Conservation (phyloP, 768 basidiomycete genomes). For the Termitomyces heimii region DNA sequence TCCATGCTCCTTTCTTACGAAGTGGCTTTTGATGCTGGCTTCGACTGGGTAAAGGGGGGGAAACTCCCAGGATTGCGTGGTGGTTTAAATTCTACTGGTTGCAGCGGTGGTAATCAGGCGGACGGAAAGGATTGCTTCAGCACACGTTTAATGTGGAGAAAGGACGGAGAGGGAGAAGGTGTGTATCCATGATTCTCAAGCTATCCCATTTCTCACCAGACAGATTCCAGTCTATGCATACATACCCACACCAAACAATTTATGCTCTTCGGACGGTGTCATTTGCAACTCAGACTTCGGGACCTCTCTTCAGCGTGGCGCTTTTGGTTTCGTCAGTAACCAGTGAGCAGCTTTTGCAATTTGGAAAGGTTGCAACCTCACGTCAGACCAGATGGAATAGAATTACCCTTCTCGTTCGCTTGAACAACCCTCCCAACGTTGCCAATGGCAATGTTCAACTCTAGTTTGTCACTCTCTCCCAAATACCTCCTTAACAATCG, state of each 20-base stretch:
- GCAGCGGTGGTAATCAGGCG: slow-evolving; percentile 63
- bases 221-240: slow-evolving; percentile 66
- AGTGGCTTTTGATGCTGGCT: slow-evolving; percentile 59
- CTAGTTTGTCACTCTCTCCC: slow-evolving; percentile 43
- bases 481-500: background rate
- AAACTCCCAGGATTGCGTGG: slow-evolving; percentile 77
- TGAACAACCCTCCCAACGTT: slow-evolving; percentile 61
- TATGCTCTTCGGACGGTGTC: slow-evolving; percentile 52
- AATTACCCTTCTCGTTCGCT: slow-evolving; percentile 67
- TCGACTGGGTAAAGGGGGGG: slow-evolving; percentile 70
- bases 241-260: slow-evolving; percentile 53
- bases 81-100: slow-evolving; percentile 54
- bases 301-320: slow-evolving; percentile 64
- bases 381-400: slow-evolving; percentile 51
- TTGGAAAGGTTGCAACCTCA: background rate
- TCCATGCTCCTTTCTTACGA: slow-evolving; percentile 74
- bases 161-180: slow-evolving; percentile 65
- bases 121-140: slow-evolving; percentile 70
- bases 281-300: slow-evolving; percentile 74
- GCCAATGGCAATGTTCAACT: slow-evolving; percentile 74
- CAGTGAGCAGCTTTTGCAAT: slow-evolving; percentile 38
- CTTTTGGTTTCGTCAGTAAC: slow-evolving; percentile 56
- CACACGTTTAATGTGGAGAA: slow-evolving; percentile 72
- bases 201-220: background rate
- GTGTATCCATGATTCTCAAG: slow-evolving; percentile 13